Percentiles rank a stretch among this genome's conserved stretches.
Evolutionary conservation across 1,139 yeast genomes (phyloP).

Genomic region (Kurtzmaniella natalensis): DNA sequence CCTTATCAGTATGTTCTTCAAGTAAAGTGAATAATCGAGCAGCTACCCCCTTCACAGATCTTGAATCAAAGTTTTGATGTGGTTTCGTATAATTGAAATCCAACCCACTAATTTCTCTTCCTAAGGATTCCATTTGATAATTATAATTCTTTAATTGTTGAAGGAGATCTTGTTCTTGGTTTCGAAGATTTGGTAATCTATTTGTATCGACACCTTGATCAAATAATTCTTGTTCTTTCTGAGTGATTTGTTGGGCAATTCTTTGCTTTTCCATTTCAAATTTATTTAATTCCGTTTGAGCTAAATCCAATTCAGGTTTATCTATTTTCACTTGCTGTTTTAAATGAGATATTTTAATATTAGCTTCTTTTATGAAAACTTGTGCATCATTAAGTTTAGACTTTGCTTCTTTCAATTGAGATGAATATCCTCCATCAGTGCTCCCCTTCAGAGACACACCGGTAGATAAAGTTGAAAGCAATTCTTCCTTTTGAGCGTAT

Average conservation of each 20-base stretch:
- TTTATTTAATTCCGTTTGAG: slow-evolving; percentile 48
- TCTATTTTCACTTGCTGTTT: slow-evolving; percentile 49
- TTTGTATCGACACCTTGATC: slow-evolving; percentile 60
- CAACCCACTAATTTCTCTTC: slow-evolving; percentile 61
- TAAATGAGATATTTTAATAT: slow-evolving; percentile 57
- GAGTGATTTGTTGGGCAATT: slow-evolving; percentile 34
- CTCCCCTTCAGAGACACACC: slow-evolving; percentile 85
- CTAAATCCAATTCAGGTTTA: slow-evolving; percentile 48
- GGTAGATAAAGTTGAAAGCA: slow-evolving; percentile 77
- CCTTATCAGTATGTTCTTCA: slow-evolving; percentile 54
- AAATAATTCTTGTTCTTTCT: slow-evolving; percentile 42
- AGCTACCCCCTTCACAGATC: slow-evolving; percentile 79
- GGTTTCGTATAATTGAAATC: slow-evolving; percentile 77
- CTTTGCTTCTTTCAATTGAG: slow-evolving; percentile 68
- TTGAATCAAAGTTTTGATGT: slow-evolving; percentile 51
- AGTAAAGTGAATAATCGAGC: slow-evolving; percentile 76
- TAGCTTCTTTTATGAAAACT: slow-evolving; percentile 57
- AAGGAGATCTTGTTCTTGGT: slow-evolving; percentile 30
- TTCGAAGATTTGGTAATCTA: slow-evolving; percentile 41
- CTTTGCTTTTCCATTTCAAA: slow-evolving; percentile 40
- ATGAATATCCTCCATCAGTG: slow-evolving; percentile 72
- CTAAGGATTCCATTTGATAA: slow-evolving; percentile 54
- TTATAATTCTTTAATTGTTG: slow-evolving; percentile 26
- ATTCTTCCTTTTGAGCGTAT: slow-evolving; percentile 68
- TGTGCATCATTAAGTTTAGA: slow-evolving; percentile 50